Evolutionary conservation across 2,329 filamentous ascomycete genomes (phyloP).

Genomic region (Eurotiales sp.): DNA sequence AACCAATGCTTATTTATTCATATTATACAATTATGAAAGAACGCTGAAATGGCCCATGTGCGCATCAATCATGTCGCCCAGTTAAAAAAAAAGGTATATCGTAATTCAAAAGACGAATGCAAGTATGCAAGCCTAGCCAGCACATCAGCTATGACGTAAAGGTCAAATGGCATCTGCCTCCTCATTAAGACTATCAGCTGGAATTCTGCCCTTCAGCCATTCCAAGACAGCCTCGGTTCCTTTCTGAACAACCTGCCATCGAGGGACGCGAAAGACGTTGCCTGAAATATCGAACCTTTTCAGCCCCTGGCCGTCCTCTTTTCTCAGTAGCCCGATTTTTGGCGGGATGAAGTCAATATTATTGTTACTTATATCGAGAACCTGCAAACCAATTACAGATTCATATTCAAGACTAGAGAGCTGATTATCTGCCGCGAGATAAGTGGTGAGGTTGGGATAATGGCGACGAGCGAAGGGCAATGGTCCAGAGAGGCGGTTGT

Average conservation of each 20-base stretch:
- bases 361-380: conserved; percentile 79
- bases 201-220: conserved; percentile 75
- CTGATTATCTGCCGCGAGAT: conserved; percentile 76
- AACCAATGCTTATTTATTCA: conserved; percentile 13
- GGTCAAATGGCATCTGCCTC: conserved; percentile 16
- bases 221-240: conserved; percentile 80
- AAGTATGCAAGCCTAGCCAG: not conserved
- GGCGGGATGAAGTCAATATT: conserved; percentile 79
- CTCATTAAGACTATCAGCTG: conserved; percentile 43
- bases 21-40: not conserved
- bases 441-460: conserved; percentile 67
- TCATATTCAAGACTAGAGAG: conserved; percentile 70
- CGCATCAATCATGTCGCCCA: not conserved
- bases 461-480: conserved; percentile 63
- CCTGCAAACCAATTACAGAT: conserved; percentile 67
- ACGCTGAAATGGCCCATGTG: not conserved
- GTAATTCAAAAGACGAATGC: not conserved
- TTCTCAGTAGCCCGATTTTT: conserved; percentile 71
- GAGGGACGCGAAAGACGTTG: conserved; percentile 83
- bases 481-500: conserved; percentile 69
- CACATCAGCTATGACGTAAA: not conserved
- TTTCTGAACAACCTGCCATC: conserved; percentile 76
- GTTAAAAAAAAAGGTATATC: not conserved
- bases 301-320: conserved; percentile 47
- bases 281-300: conserved; percentile 73